Conservation (phyloP, 441 rosid genomes). For the Brassica balearica region DNA sequence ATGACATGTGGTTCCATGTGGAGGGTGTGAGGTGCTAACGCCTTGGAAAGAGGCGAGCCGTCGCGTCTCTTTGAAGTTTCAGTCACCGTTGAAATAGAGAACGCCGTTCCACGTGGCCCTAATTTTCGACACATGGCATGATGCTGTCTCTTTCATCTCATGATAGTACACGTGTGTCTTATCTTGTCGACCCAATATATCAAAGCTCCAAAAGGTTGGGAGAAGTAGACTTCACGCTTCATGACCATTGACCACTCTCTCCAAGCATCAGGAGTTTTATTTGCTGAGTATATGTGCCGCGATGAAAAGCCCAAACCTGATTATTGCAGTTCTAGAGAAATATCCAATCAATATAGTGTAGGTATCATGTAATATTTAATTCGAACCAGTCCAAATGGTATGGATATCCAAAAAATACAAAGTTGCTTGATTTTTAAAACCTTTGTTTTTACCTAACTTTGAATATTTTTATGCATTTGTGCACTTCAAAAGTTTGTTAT, state of each 20-base stretch:
- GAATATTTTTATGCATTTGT: too few relatives aligned
- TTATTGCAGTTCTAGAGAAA: neutral
- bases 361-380: too few relatives aligned
- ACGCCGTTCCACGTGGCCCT: slow-evolving; percentile 30
- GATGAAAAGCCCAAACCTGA: neutral
- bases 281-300: neutral
- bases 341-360: too few relatives aligned
- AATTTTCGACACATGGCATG: slow-evolving; percentile 23
- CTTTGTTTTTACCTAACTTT: too few relatives aligned
- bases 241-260: neutral
- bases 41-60: slow-evolving; percentile 42
- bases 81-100: neutral
- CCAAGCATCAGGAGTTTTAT: neutral
- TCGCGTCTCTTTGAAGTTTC: slow-evolving; percentile 41
- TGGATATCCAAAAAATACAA: too few relatives aligned
- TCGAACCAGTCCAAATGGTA: too few relatives aligned
- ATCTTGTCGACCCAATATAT: slow-evolving; percentile 4
- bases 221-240: neutral
- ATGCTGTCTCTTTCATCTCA: neutral
- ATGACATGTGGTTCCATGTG: slow-evolving; percentile 3
- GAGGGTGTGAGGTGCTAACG: slow-evolving; percentile 30
- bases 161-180: slow-evolving; percentile 6
- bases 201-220: slow-evolving; percentile 36
- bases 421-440: too few relatives aligned
- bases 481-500: too few relatives aligned